These are phyloP conservation scores for Scheffersomyces segobiensis DNA, from an alignment of 1,139 yeast species.

Conservation along the genomic window DNA sequence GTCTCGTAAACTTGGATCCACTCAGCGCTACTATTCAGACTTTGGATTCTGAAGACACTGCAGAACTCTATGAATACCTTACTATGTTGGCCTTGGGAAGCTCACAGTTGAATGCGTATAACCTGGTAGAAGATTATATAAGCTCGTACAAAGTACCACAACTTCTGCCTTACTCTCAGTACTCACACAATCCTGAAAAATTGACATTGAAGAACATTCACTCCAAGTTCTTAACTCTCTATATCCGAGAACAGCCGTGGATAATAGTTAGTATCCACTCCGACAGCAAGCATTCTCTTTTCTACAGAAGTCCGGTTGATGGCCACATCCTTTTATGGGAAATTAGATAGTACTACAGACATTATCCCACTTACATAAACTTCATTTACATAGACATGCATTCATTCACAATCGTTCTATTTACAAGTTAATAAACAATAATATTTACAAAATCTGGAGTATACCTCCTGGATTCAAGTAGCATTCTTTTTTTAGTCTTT, in stretches of 20 bases:
- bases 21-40: background rate
- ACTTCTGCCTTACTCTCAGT: constrained; percentile 4
- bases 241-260: background rate
- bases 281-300: background rate
- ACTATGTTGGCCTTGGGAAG: constrained; percentile 18
- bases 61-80: constrained; percentile 20
- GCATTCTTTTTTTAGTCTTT: background rate
- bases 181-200: background rate
- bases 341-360: no score
- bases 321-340: background rate
- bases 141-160: constrained; percentile 14
- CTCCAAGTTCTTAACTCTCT: background rate
- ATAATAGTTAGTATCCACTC: background rate
- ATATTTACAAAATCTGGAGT: background rate
- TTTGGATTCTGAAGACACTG: background rate
- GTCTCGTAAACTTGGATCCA: background rate
- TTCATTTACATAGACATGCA: background rate
- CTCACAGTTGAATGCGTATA: constrained; percentile 11
- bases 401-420: background rate
- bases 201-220: background rate
- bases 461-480: background rate
- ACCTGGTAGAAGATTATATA: constrained; percentile 12
- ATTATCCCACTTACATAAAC: background rate
- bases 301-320: background rate
- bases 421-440: background rate